phyloP scores from a whole-genome alignment of 495 filamentous ascomycete genomes.

The Aspergillus nidulans region DNA sequence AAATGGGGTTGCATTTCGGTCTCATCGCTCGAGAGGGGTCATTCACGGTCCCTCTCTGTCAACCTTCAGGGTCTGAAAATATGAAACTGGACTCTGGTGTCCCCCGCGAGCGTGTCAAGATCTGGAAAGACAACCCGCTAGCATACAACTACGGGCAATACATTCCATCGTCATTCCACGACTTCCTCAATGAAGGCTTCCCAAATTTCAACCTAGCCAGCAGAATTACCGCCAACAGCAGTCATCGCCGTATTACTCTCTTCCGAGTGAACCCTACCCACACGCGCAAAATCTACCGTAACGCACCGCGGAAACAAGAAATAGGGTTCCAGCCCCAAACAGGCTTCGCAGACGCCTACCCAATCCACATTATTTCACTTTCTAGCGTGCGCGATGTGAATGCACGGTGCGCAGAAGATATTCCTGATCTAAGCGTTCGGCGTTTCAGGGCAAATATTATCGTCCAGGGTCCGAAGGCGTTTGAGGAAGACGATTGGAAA shows the following conservation, averaged over 20 bases:
- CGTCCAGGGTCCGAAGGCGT: constrained; percentile 57
- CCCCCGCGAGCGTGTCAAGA: constrained; percentile 56
- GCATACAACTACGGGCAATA: constrained; percentile 45
- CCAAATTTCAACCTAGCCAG: neutral
- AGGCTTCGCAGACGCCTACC: constrained; percentile 86
- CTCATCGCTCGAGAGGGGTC: constrained; percentile 23
- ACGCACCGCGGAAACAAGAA: constrained; percentile 63
- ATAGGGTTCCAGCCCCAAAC: constrained; percentile 72
- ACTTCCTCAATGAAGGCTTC: constrained; percentile 38
- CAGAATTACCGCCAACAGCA: neutral
- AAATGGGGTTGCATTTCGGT: constrained; percentile 19
- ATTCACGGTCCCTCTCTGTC: constrained; percentile 63
- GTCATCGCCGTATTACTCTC: constrained; percentile 49
- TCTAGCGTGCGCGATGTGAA: constrained; percentile 64
- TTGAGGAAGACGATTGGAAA: constrained; percentile 78
- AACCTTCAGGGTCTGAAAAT: constrained; percentile 42
- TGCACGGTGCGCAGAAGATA: constrained; percentile 43
- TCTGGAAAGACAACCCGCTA: constrained; percentile 69
- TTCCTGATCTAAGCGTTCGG: constrained; percentile 59
- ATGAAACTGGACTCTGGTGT: constrained; percentile 33
- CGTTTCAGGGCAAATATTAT: constrained; percentile 87
- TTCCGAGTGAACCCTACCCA: constrained; percentile 64
- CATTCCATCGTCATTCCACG: constrained; percentile 52
- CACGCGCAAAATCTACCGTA: constrained; percentile 65
- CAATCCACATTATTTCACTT: constrained; percentile 75